phyloP scores from a whole-genome alignment of 2,329 filamentous ascomycete genomes.

The Cordyceps cicadae region DNA sequence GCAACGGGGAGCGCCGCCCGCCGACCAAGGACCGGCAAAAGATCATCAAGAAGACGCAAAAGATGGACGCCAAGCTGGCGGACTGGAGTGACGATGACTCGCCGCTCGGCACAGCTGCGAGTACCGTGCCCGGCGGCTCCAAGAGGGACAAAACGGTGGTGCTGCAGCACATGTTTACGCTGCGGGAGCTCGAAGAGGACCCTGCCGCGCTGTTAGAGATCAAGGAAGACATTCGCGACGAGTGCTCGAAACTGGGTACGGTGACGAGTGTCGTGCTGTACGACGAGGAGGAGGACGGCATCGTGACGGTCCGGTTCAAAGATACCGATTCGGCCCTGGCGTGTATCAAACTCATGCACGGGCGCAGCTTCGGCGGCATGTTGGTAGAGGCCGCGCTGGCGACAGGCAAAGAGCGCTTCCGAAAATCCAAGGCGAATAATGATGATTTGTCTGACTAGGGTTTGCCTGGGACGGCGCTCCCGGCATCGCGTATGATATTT shows the following conservation, averaged over 20 bases:
- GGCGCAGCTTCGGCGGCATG: constrained; percentile 67
- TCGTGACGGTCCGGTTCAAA: constrained; percentile 77
- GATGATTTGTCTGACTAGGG: constrained; percentile 23
- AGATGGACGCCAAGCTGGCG: constrained; percentile 80
- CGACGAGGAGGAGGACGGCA: constrained; percentile 75
- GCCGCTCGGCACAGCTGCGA: constrained; percentile 24
- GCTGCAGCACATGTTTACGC: constrained; percentile 87
- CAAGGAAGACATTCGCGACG: constrained; percentile 87
- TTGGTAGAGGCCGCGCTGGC: constrained; percentile 64
- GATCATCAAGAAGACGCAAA: constrained; percentile 84
- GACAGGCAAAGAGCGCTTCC: constrained; percentile 64
- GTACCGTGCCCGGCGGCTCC: constrained; percentile 32
- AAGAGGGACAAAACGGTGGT: constrained; percentile 76
- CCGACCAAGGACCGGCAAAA: constrained; percentile 63
- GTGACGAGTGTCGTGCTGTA: constrained; percentile 90
- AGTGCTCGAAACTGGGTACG: constrained; percentile 75
- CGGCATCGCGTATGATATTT: background rate
- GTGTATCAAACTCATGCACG: constrained; percentile 70
- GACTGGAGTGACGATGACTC: constrained; percentile 93
- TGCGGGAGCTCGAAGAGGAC: constrained; percentile 77
- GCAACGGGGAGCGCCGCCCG: constrained; percentile 34
- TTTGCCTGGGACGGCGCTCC: background rate
- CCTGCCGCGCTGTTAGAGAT: constrained; percentile 77
- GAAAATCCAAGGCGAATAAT: constrained; percentile 53
- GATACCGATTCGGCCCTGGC: constrained; percentile 60